Evolutionary conservation across 192 early-diverging fungal species (phyloP), one percentile per base, ranked within the genome.

Genomic region (Coemansia sp.): DNA sequence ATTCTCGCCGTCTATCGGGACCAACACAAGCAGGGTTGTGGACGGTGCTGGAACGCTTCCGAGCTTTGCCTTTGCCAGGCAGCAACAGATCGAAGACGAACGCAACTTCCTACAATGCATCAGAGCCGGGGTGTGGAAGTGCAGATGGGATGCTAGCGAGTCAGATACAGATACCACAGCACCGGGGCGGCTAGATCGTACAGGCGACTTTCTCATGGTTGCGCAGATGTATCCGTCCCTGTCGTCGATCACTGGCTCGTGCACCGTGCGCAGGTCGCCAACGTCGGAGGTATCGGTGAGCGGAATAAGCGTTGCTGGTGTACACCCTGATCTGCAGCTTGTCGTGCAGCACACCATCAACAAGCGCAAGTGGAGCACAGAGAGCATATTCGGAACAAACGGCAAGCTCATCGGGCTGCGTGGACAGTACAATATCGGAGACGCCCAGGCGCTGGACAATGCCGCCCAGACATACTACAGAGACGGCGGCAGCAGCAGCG

Each of bases 321-420:
- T 59, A 3, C 65, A 76, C 15, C 63, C 72, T 2, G 74, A 81
- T 31, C 13, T 81, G 28, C 73, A 75, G 66, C 43, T 81, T 40
- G 66, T 81, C 10, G 16, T 72, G 31, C 69, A 75, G 69, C 73
- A 92, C 30, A 74, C 89, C 7, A 85, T 90, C 48, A 89, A 96
- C 63, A 84, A 89, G 67, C 80, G 83, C 21, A 81, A 87, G 71
- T 93, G 89, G 84, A 92, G 89, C 65, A 86, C 86, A 10, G 93
- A 95, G 65, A 65, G 87, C 21, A 90, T 86, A 25, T 91, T 87
- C 70, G 86, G 86, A 2, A 89, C 93, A 1, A 89, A 90, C 42
- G 92, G 91, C 70, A 86, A 84, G 20, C 75, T 96, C 7, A 67
- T 95, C 35, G 96, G 96, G 23, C 58, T 94, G 34, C 90, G 90